Base-by-base conservation (phyloP, 2,329 filamentous ascomycete species). In the Ophiosphaerella korrae region DNA sequence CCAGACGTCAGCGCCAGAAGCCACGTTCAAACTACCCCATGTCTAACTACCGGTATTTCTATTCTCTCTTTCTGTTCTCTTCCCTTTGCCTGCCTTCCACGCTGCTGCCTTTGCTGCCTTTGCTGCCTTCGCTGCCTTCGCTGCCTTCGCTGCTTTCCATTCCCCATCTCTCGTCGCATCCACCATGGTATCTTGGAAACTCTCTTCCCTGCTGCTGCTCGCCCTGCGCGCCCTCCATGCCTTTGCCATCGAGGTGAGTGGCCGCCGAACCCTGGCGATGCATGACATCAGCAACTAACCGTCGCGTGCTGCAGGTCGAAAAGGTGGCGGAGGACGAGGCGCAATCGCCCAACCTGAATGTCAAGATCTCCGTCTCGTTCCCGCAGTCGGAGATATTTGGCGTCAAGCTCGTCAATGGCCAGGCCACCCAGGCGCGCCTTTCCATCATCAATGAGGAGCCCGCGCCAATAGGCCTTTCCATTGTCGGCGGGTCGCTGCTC, bases 381-480 rank as follows among this genome's bases (percentile, higher is more conserved):
- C 85, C 85, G 26, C 75, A 84, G 58, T 79, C 83, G 51, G 90
- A 95, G 79, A 87, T 96, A 76, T 94, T 97, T 65, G 94, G 93
- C 67, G 86, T 97, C 65, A 96, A 96, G 84, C 86, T 97, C 63
- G 84, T 97, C 80, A 99, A 99, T 74, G 91, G 92, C 69, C 87
- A 88, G 60, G 85, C 91, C 36, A 96, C 92, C 58, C 86, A 89
- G 74, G 88, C 92, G 32, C 77, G 95, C 46, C 79, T 99, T 65
- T 86, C 91, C 67, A 82, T 99, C 73, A 84, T 82, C 74, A 99
- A 99, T 81, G 81, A 90, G 55, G 94, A 99, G 77, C 81, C 84
- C 11, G 81, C 81, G 45, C 83, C 92, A 21, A 84, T 99, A 69
- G 84, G 82, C 55, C 81, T 99, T 53, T 82, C 86, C 71, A 83